Evolutionary conservation across 139 green algal species (phyloP).

Genomic region (Ettlia oleoabundans): DNA sequence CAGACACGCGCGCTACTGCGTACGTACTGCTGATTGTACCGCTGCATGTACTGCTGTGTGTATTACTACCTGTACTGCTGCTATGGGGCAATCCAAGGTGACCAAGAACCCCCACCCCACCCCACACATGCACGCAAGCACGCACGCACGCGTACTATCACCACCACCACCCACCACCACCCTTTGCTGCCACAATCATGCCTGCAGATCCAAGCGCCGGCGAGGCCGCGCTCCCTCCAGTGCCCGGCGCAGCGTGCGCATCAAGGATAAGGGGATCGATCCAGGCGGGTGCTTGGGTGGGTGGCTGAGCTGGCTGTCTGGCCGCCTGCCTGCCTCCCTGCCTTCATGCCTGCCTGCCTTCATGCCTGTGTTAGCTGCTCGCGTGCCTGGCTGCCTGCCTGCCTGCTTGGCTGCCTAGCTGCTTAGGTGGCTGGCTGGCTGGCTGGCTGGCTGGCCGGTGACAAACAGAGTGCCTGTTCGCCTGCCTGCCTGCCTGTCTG

Average conservation of each 20-base stretch:
- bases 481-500: too few relatives aligned
- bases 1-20: background rate
- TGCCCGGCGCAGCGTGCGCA: slow-evolving; percentile 15
- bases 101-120: too few relatives aligned
- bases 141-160: too few relatives aligned
- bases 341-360: background rate
- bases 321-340: background rate
- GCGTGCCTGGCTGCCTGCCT: background rate
- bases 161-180: too few relatives aligned
- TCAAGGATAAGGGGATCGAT: slow-evolving; percentile 24
- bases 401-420: too few relatives aligned
- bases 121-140: too few relatives aligned
- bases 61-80: too few relatives aligned
- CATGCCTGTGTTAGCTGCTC: background rate
- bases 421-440: too few relatives aligned
- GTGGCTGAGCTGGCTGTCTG: background rate
- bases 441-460: too few relatives aligned
- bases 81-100: too few relatives aligned
- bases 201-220: slow-evolving; percentile 13
- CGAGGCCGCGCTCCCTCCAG: slow-evolving; percentile 2
- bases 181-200: background rate
- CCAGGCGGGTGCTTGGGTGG: background rate
- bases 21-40: background rate
- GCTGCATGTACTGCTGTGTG: background rate
- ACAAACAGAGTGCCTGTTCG: too few relatives aligned